Percentiles rank a stretch among this genome's conserved stretches.
phyloP scores from a whole-genome alignment of 2,329 filamentous ascomycete genomes.

The Ceratocystis eucalypticola region DNA sequence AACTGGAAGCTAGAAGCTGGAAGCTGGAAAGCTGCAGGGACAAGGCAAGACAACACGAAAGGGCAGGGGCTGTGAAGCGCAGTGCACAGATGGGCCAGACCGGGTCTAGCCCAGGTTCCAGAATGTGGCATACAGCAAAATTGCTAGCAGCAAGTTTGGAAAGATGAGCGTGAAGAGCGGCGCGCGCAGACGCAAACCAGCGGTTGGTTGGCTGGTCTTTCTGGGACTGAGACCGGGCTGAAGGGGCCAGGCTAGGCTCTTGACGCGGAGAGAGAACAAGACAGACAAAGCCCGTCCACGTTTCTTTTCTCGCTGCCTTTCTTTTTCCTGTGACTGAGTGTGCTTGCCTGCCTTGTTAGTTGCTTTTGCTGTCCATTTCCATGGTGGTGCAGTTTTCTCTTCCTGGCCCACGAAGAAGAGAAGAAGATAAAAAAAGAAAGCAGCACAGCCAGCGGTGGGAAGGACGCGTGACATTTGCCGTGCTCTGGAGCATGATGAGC shows the following conservation, averaged over 20 bases:
- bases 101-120: conserved; percentile 3
- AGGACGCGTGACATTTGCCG: background rate
- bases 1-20: too few relatives aligned
- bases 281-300: background rate
- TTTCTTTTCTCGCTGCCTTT: background rate
- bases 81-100: background rate
- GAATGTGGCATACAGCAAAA: background rate
- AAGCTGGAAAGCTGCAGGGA: background rate
- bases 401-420: background rate
- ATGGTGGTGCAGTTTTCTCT: background rate
- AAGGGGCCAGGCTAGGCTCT: too few relatives aligned
- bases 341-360: background rate
- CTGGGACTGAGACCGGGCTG: too few relatives aligned
- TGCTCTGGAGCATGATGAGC: background rate
- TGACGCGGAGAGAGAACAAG: background rate
- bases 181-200: background rate
- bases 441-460: background rate
- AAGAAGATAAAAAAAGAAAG: background rate
- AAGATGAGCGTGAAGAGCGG: background rate
- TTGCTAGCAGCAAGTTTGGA: background rate
- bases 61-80: background rate
- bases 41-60: background rate
- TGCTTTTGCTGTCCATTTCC: background rate
- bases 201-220: background rate
- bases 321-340: background rate